Percentiles rank a stretch among this genome's conserved stretches.
phyloP scores from a whole-genome alignment of 108 stramenopile species.

The Discostella pseudostelligera region DNA sequence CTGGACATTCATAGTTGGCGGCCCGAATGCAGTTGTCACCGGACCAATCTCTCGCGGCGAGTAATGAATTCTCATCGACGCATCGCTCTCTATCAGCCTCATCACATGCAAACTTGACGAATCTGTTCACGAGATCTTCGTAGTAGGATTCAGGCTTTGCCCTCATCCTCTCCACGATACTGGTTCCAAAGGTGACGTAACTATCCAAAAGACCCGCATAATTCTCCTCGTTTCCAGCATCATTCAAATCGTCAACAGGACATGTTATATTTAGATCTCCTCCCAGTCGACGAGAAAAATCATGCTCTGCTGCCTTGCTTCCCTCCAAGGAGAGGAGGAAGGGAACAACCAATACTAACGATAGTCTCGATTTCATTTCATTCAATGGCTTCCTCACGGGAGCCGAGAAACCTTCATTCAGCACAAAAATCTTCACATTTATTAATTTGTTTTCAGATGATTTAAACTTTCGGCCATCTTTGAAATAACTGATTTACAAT shows the following conservation, averaged over 20 bases:
- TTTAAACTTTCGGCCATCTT: neutral
- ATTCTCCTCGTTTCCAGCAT: constrained; percentile 2
- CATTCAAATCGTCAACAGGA: constrained; percentile 28
- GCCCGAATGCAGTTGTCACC: constrained; percentile 33
- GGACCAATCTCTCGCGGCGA: constrained; percentile 41
- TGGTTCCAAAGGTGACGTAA: constrained; percentile 10
- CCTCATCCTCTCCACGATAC: constrained; percentile 17
- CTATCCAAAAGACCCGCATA: constrained; percentile 29
- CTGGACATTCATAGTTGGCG: constrained; percentile 28
- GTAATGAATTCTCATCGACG: constrained; percentile 25
- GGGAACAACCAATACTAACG: neutral
- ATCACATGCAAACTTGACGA: constrained; percentile 42
- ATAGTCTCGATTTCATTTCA: constrained; percentile 1
- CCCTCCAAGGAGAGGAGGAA: constrained; percentile 9
- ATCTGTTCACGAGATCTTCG: constrained; percentile 35
- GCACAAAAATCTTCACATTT: no score
- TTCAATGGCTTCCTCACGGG: no score
- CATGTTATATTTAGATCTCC: constrained; percentile 16
- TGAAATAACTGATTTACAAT: neutral
- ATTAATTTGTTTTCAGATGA: no score
- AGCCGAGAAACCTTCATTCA: no score
- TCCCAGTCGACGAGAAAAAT: neutral
- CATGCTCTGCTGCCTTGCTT: neutral
- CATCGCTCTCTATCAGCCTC: constrained; percentile 35
- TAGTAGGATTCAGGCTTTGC: constrained; percentile 36